phyloP scores from a whole-genome alignment of 2,329 filamentous ascomycete genomes.

The Cladophialophora psammophila region DNA sequence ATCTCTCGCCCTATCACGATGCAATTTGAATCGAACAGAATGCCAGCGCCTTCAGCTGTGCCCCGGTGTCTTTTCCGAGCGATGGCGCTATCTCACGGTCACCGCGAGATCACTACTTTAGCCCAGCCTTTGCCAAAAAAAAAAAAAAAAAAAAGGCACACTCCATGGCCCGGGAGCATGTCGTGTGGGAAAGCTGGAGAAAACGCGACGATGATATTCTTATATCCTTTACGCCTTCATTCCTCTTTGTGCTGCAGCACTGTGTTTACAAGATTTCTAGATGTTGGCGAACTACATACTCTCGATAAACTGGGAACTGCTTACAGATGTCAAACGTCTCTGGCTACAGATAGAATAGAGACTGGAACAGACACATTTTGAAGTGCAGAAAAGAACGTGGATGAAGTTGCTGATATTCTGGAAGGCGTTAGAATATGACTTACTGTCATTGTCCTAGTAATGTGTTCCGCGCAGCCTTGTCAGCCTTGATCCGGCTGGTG shows the following conservation, averaged over 20 bases:
- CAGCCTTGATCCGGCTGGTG: neutral
- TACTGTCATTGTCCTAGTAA: too few relatives aligned
- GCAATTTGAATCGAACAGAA: neutral
- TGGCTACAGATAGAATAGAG: neutral
- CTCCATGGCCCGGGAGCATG: slow-evolving; percentile 5
- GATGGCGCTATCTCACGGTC: neutral
- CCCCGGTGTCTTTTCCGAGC: slow-evolving; percentile 31
- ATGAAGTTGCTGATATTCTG: slow-evolving; percentile 8
- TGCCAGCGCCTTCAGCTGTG: slow-evolving; percentile 1
- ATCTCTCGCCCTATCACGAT: neutral
- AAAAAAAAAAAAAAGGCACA: neutral
- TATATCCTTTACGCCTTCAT: slow-evolving; percentile 7
- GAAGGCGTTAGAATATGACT: neutral
- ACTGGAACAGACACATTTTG: neutral
- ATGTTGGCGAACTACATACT: neutral
- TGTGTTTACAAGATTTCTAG: slow-evolving; percentile 3
- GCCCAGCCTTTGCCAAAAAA: neutral
- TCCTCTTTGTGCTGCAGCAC: slow-evolving; percentile 8
- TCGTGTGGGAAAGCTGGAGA: slow-evolving; percentile 6
- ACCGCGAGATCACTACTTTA: neutral
- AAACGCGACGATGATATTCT: neutral
- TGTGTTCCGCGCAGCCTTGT: too few relatives aligned
- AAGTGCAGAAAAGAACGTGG: neutral
- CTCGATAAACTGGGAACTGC: neutral
- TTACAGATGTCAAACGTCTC: neutral